phyloP scores from a whole-genome alignment of 73 alveolate species.

The Tetrahymena malaccensis region DNA sequence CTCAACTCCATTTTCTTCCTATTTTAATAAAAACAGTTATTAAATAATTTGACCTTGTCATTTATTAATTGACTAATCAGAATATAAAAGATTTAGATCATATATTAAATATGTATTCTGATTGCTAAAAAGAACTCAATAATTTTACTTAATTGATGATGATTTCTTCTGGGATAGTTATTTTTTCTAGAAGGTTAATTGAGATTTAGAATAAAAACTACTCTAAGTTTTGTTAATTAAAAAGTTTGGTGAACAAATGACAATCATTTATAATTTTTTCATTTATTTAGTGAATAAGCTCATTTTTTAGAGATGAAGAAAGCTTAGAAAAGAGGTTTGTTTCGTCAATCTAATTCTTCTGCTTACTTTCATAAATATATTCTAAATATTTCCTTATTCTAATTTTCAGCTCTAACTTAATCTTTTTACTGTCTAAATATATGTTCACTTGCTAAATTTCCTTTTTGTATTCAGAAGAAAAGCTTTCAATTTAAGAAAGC shows the following conservation, averaged over 20 bases:
- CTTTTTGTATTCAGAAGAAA: slow-evolving; percentile 5
- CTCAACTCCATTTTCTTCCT: slow-evolving; percentile 66
- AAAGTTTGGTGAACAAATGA: not conserved
- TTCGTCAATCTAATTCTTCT: slow-evolving; percentile 6
- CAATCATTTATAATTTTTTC: not conserved
- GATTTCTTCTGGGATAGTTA: not conserved
- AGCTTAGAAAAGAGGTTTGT: not conserved
- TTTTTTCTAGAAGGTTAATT: not conserved
- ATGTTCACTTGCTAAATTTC: slow-evolving; percentile 42
- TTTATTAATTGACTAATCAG: too few relatives aligned
- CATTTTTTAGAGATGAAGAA: not conserved
- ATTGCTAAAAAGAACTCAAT: not conserved
- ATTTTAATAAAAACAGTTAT: too few relatives aligned
- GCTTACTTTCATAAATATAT: slow-evolving; percentile 30
- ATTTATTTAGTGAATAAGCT: not conserved
- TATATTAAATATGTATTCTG: not conserved
- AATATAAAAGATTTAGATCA: too few relatives aligned
- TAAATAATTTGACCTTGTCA: too few relatives aligned
- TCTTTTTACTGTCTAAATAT: slow-evolving; percentile 46
- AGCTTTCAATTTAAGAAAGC: slow-evolving; percentile 15
- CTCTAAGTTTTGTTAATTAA: not conserved
- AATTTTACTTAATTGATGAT: not conserved
- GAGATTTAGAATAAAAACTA: not conserved
- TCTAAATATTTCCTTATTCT: slow-evolving; percentile 61
- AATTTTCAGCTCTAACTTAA: slow-evolving; percentile 47